phyloP scores from a whole-genome alignment of 1,284 basidiomycete species.

The Ceratobasidium sp. region DNA sequence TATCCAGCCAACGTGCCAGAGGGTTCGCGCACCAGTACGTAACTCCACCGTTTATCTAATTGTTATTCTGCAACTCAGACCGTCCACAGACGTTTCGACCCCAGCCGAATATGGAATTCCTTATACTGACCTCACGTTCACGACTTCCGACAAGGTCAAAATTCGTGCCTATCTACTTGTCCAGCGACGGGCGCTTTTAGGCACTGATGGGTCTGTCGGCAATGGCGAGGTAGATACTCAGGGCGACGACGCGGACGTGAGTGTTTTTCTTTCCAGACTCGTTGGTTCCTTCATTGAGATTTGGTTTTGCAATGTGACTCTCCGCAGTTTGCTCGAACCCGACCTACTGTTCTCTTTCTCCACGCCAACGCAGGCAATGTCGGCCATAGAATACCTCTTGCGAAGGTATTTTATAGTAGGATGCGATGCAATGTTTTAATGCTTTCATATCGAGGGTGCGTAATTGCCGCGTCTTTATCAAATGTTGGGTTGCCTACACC shows the following conservation, averaged over 20 bases:
- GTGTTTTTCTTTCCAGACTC: slow-evolving; percentile 44
- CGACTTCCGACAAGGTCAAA: slow-evolving; percentile 68
- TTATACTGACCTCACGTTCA: slow-evolving; percentile 78
- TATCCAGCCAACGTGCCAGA: slow-evolving; percentile 89
- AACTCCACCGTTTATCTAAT: not conserved
- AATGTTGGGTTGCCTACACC: not conserved
- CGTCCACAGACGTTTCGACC: slow-evolving; percentile 68
- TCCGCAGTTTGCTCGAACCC: slow-evolving; percentile 68
- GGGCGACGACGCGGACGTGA: slow-evolving; percentile 59
- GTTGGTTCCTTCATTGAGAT: not conserved
- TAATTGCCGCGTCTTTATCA: slow-evolving; percentile 21
- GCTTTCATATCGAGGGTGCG: slow-evolving; percentile 86
- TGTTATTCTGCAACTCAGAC: not conserved
- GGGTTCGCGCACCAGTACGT: slow-evolving; percentile 78
- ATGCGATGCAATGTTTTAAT: slow-evolving; percentile 91
- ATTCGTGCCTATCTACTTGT: slow-evolving; percentile 72
- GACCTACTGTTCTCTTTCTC: slow-evolving; percentile 90
- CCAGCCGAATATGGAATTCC: slow-evolving; percentile 76
- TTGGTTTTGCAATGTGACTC: not conserved
- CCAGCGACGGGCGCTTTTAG: slow-evolving; percentile 53
- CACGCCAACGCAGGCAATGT: slow-evolving; percentile 87
- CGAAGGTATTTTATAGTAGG: slow-evolving; percentile 82
- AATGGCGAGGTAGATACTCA: slow-evolving; percentile 52
- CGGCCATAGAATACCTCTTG: slow-evolving; percentile 90
- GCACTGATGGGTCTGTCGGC: slow-evolving; percentile 43